phyloP scores from a whole-genome alignment of 768 basidiomycete species.

The Trametes meyenii region DNA sequence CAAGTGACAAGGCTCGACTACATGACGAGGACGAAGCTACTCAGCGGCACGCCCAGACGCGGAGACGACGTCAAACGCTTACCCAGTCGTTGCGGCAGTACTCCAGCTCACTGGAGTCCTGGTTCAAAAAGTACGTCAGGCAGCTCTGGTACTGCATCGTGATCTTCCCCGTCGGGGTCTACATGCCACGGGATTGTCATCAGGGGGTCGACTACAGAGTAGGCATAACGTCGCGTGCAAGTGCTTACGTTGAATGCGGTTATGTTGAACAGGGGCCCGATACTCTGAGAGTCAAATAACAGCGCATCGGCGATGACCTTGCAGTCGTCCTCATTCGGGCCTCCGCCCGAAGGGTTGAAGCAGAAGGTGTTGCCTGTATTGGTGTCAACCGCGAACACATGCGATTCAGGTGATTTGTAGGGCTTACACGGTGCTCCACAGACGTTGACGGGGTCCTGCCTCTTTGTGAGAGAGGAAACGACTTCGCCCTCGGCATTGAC shows the following conservation, averaged over 20 bases:
- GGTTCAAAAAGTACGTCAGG: constrained; percentile 52
- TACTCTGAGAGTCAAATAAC: constrained; percentile 49
- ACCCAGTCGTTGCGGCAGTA: constrained; percentile 54
- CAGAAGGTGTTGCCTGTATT: constrained; percentile 40
- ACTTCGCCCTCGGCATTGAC: constrained; percentile 6
- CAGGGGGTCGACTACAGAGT: not conserved
- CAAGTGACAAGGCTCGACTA: constrained; percentile 45
- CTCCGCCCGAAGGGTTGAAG: constrained; percentile 49
- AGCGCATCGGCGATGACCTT: constrained; percentile 53
- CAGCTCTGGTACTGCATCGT: constrained; percentile 46
- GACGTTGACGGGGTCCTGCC: constrained; percentile 37
- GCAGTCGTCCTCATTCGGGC: constrained; percentile 51
- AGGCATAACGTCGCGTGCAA: constrained; percentile 1
- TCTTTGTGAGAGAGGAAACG: constrained; percentile 21
- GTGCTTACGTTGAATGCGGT: not conserved
- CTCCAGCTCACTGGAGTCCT: constrained; percentile 38
- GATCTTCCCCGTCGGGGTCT: constrained; percentile 41
- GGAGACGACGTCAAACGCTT: constrained; percentile 12
- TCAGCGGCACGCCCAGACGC: not conserved
- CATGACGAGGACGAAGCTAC: not conserved
- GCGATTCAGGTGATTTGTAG: constrained; percentile 7
- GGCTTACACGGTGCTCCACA: constrained; percentile 46
- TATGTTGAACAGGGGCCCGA: constrained; percentile 33
- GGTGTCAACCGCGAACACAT: not conserved
- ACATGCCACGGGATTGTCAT: not conserved